These are phyloP conservation scores for Chytridiales sp. DNA, from an alignment of 371 early-diverging fungal genomes.

Conservation along the genomic window DNA sequence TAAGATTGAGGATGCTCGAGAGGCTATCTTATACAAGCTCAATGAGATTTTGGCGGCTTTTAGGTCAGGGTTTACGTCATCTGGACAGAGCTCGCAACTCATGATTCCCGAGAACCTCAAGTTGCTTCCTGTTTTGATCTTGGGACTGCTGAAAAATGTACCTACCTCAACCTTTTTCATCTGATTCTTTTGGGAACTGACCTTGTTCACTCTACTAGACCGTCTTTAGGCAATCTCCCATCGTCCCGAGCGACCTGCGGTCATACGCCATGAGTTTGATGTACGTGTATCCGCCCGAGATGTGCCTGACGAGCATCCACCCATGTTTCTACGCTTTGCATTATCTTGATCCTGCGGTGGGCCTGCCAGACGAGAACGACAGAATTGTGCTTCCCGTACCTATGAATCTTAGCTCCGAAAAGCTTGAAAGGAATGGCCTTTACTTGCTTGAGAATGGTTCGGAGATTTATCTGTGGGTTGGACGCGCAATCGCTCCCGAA, in stretches of 20 bases:
- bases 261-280: conserved; percentile 55
- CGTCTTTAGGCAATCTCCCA: conserved; percentile 39
- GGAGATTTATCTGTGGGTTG: conserved; percentile 88
- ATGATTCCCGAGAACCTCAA: conserved; percentile 82
- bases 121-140: conserved; percentile 78
- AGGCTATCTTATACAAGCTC: conserved; percentile 84
- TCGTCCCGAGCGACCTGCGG: conserved; percentile 58
- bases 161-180: conserved; percentile 3
- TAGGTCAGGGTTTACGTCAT: conserved; percentile 76
- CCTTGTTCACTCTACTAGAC: conserved; percentile 24
- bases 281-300: conserved; percentile 78
- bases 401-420: conserved; percentile 81
- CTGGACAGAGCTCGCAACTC: conserved; percentile 75
- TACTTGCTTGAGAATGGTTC: conserved; percentile 82
- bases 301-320: conserved; percentile 44
- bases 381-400: conserved; percentile 66
- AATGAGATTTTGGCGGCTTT: conserved; percentile 84
- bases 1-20: conserved; percentile 93
- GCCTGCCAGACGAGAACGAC: conserved; percentile 45
- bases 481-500: conserved; percentile 73
- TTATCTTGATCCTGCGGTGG: conserved; percentile 65
- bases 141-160: conserved; percentile 77
- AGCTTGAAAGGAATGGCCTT: conserved; percentile 77
- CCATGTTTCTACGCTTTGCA: conserved; percentile 87
- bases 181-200: conserved; percentile 1